These are phyloP conservation scores for Aspergillus saccharolyticus DNA, from an alignment of 495 filamentous ascomycete genomes.

Conservation along the genomic window DNA sequence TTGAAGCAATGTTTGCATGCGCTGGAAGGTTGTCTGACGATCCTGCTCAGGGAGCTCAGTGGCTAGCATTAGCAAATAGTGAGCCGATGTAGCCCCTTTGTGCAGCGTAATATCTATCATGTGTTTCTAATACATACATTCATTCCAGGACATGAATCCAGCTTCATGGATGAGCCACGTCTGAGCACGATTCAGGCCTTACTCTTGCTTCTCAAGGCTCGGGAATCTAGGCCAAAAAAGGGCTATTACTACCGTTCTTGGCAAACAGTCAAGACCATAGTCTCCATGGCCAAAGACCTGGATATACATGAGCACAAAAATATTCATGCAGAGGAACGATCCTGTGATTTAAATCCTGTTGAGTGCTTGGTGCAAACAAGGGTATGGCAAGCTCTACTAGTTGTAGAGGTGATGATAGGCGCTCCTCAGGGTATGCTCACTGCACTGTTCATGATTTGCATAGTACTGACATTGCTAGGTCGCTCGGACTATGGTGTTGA, in stretches of 20 bases:
- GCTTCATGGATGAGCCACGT: constrained; percentile 90
- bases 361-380: constrained; percentile 82
- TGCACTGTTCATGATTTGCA: background rate
- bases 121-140: background rate
- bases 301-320: constrained; percentile 84
- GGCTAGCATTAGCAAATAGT: constrained; percentile 92
- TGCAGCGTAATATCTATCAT: constrained; percentile 19
- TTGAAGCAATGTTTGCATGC: constrained; percentile 96
- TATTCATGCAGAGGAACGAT: constrained; percentile 63
- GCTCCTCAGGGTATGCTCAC: constrained; percentile 77
- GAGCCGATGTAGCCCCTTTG: constrained; percentile 30
- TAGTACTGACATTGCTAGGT: constrained; percentile 48
- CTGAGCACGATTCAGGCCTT: constrained; percentile 92
- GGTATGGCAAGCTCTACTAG: constrained; percentile 86
- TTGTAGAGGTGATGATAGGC: constrained; percentile 89
- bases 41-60: constrained; percentile 79
- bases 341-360: constrained; percentile 60
- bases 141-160: constrained; percentile 79
- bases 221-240: constrained; percentile 84
- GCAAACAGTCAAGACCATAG: constrained; percentile 91
- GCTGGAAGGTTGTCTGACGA: constrained; percentile 78
- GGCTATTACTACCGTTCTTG: constrained; percentile 97
- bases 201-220: constrained; percentile 82
- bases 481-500: constrained; percentile 75
- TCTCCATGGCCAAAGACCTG: constrained; percentile 90